These are phyloP conservation scores for Trametes gibbosa DNA, from an alignment of 768 basidiomycete genomes.

Conservation along the genomic window DNA sequence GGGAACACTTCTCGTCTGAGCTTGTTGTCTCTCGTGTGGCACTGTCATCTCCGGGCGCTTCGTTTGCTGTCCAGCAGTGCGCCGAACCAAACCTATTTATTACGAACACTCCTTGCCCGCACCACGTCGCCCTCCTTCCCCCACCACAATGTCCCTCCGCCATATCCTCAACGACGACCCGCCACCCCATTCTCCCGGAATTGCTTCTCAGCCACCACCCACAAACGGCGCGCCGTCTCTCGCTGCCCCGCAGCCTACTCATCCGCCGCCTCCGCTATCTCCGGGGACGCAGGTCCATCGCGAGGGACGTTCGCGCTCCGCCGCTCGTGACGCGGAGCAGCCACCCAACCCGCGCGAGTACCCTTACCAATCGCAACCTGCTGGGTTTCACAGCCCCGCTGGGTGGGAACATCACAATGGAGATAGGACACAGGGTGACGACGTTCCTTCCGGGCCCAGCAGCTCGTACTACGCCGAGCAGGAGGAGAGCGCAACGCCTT, in stretches of 20 bases:
- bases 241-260: slow-evolving; percentile 22
- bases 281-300: slow-evolving; percentile 16
- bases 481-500: slow-evolving; percentile 32
- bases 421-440: slow-evolving; percentile 38
- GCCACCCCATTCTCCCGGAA: slow-evolving; percentile 24
- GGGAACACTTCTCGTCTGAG: not conserved
- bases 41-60: slow-evolving; percentile 16
- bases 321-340: slow-evolving; percentile 25
- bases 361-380: slow-evolving; percentile 40
- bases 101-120: slow-evolving; percentile 9
- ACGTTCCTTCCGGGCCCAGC: slow-evolving; percentile 37
- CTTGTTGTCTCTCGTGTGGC: slow-evolving; percentile 18
- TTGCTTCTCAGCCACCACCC: slow-evolving; percentile 35
- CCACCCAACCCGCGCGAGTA: slow-evolving; percentile 33
- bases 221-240: slow-evolving; percentile 23
- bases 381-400: slow-evolving; percentile 37
- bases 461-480: slow-evolving; percentile 34
- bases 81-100: slow-evolving; percentile 21
- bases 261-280: slow-evolving; percentile 17
- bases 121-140: slow-evolving; percentile 14
- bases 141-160: slow-evolving; percentile 64
- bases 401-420: slow-evolving; percentile 40
- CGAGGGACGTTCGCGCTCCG: slow-evolving; percentile 23
- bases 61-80: slow-evolving; percentile 19
- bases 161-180: slow-evolving; percentile 75